Base-by-base conservation (phyloP, 768 basidiomycete species). In the Infundibulicybe gibba region DNA sequence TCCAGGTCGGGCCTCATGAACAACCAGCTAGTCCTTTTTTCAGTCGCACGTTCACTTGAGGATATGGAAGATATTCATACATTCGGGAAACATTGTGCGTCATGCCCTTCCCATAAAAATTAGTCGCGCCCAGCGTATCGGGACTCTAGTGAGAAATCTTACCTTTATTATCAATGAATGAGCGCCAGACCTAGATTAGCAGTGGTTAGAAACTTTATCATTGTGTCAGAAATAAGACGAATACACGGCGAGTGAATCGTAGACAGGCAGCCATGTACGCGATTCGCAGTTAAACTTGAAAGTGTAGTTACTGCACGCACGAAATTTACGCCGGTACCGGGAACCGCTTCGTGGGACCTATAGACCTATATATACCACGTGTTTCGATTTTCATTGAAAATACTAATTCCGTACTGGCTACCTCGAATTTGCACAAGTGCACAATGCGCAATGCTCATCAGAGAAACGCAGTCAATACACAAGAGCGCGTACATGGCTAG, bases 91-190 rank as follows among this genome's bases (percentile, higher is more conserved):
- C 90, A 90, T 47, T 78, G 80, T 15, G 77, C 74, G 57, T 91
- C 90, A 58, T 92, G 90, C 5, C 90, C 89, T 90, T 60, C 35
- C 44, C 48, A 45, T 33, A 19, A 34, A 58, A 4, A 53, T n/a
- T 41, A 44, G 40, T 37, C 8, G 40, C 19, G 11, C 3, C 17
- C 13, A n/a, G 12, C n/a, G 33, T 31, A 44, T 31, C 33, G 16
- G 25, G 16, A 38, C 10, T n/a, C n/a, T n/a, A n/a, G n/a, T 17
- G 25, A 16, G 32, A 17, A 17, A 42, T 37, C 67, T 11, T 30
- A 84, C 88, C 89, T 74, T 81, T 76, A 53, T 81, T 87, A 39
- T 83, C 79, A 2, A 90, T 52, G 58, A 92, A 91, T 5, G 85
- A 88, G 57, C 80, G 77, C 90, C 89, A 91, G 44, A 91, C 89